Conservation (phyloP, 2,329 filamentous ascomycete genomes). For the Xylaria polymorpha region DNA sequence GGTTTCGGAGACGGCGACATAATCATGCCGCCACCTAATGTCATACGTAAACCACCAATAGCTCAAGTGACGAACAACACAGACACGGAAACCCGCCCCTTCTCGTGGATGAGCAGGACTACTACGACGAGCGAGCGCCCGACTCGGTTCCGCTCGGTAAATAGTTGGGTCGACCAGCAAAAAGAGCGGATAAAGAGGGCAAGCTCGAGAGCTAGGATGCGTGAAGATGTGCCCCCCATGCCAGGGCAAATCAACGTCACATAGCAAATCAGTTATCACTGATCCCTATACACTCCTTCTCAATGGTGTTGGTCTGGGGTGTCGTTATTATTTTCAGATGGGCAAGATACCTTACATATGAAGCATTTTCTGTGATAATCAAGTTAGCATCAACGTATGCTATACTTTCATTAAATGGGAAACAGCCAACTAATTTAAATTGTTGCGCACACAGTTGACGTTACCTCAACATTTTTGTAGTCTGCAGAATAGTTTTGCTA, state of each 20-base stretch:
- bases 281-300: slow-evolving; percentile 15
- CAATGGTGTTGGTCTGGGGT: not conserved
- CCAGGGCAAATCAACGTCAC: slow-evolving; percentile 42
- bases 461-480: not conserved
- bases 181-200: slow-evolving; percentile 64
- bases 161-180: slow-evolving; percentile 75
- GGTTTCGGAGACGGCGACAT: slow-evolving; percentile 73
- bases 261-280: slow-evolving; percentile 44
- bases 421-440: not conserved
- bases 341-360: slow-evolving; percentile 1
- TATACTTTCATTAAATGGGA: slow-evolving; percentile 26
- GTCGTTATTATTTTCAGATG: not conserved
- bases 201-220: slow-evolving; percentile 53
- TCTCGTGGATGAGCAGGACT: slow-evolving; percentile 53
- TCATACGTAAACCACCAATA: slow-evolving; percentile 35
- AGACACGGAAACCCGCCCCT: slow-evolving; percentile 43
- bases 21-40: slow-evolving; percentile 55
- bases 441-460: not conserved
- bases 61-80: slow-evolving; percentile 35
- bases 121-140: slow-evolving; percentile 64
- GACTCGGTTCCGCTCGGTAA: slow-evolving; percentile 67
- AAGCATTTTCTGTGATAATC: slow-evolving; percentile 7
- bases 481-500: not conserved
- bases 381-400: slow-evolving; percentile 9
- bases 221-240: slow-evolving; percentile 45